Conservation (phyloP, 23 red algal species). For the Agarophyton chilense region DNA sequence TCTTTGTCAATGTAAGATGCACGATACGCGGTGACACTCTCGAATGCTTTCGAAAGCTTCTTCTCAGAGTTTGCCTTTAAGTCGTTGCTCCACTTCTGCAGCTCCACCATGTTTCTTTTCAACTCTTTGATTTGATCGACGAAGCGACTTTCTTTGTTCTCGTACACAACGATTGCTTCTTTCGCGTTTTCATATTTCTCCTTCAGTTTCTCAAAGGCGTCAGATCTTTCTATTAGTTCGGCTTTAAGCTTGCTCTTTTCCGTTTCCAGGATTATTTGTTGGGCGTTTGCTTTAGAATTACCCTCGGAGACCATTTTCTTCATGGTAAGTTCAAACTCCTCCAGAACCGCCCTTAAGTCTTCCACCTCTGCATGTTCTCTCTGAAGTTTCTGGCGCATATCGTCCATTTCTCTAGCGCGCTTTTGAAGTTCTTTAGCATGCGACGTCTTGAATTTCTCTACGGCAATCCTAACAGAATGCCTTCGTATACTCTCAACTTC, state of each 20-base stretch:
- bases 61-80: slow-evolving; percentile 69
- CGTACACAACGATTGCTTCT: slow-evolving; percentile 38
- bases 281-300: slow-evolving; percentile 48
- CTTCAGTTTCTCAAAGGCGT: slow-evolving; percentile 56
- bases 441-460: slow-evolving; percentile 16
- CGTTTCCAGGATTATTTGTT: slow-evolving; percentile 28
- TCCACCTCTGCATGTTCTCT: slow-evolving; percentile 45
- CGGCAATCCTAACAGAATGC: not conserved
- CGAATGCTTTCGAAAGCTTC: slow-evolving; percentile 59
- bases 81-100: slow-evolving; percentile 73
- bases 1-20: slow-evolving; percentile 60
- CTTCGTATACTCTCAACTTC: slow-evolving; percentile 39
- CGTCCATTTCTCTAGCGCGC: slow-evolving; percentile 11
- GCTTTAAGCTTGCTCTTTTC: slow-evolving; percentile 64
- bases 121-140: slow-evolving; percentile 62
- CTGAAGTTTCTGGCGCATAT: slow-evolving; percentile 29
- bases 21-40: slow-evolving; percentile 44
- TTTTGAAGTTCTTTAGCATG: slow-evolving; percentile 33
- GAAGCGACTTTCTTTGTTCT: slow-evolving; percentile 63
- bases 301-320: slow-evolving; percentile 70
- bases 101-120: slow-evolving; percentile 61
- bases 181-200: slow-evolving; percentile 59
- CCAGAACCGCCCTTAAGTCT: slow-evolving; percentile 36
- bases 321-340: slow-evolving; percentile 61
- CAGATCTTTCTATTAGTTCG: slow-evolving; percentile 51